Evolutionary conservation across 1,284 basidiomycete species (phyloP), one percentile per base, ranked within the genome.

Genomic region (Cystobasidium slooffiae): DNA sequence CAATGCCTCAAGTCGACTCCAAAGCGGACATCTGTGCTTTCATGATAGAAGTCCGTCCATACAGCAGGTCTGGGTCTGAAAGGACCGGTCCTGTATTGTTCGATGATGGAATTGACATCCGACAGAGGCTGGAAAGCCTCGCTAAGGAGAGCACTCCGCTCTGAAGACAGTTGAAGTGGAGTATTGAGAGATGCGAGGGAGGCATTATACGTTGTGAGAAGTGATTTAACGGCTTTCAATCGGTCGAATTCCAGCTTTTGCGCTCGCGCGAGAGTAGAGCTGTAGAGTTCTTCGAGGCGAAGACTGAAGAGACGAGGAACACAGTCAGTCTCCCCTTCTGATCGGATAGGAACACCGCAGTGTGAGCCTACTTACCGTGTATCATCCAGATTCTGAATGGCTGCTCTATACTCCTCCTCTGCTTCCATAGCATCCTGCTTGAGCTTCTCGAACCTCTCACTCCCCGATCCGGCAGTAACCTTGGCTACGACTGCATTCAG

Each of bases 241-340:
- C 79, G 78, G 43, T 80, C 78, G 12, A 58, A n/a, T 46, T 80
- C 79, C 47, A 72, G 75, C 22, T 77, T 78, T 43, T 79, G 77
- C 1, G 74, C 52, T 59, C 77, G 76, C 7, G 77, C 47, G 24
- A 78, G 61, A 52, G 77, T 76, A 16, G 70, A 53, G 22, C 73
- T 62, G 39, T 76, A 56, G 31, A 75, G 53, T 31, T 78, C 75
- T 55, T 80, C 79, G 64, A 79, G 75, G 6, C 66, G 53, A 14
- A 79, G 73, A 20, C 79, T 77, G 68, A 3, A 18, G 44, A 16
- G 39, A 22, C 0, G 6, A 55, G 8, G 39, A 9, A 20, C 12
- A 55, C 6, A 22, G 39, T 44, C 64, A 20, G 37, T 22, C 9
- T 46, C 14, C 3, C 56, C 24, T 39, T 7, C 44, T 14, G 1